A percentile compares a stretch with the other conserved stretches of the same genome.
phyloP scores from a whole-genome alignment of 352 stramenopile species.

The Globisporangium viniferum region DNA sequence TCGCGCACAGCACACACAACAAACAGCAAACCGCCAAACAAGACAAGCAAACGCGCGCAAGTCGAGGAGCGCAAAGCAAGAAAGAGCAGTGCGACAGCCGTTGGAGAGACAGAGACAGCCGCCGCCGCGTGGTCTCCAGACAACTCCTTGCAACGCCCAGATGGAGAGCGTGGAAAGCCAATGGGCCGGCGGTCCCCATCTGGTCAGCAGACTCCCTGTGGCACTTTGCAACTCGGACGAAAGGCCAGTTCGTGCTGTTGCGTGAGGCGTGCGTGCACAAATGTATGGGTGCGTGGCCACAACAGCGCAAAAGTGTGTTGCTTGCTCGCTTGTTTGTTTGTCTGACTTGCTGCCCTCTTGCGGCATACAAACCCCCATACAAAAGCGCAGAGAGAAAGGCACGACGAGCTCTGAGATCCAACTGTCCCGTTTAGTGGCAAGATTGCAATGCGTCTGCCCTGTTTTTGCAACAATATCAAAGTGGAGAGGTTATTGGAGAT shows the following conservation, averaged over 20 bases:
- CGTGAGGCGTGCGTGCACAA: background rate
- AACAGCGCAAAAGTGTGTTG: background rate
- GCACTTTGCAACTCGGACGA: background rate
- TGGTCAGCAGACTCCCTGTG: background rate
- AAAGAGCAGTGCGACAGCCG: conserved; percentile 1
- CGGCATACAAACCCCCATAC: background rate
- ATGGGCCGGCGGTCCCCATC: background rate
- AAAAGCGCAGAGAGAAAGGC: background rate
- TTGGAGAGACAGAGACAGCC: background rate
- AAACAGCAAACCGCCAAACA: background rate
- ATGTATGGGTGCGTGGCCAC: background rate
- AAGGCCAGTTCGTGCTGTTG: background rate
- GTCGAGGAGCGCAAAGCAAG: background rate
- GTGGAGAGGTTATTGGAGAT: background rate
- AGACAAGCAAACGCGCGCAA: background rate
- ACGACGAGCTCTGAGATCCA: background rate
- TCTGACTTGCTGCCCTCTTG: background rate
- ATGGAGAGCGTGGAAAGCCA: background rate
- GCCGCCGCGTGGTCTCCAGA: background rate
- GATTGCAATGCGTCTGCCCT: no score
- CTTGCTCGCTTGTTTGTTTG: background rate
- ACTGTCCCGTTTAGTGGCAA: background rate
- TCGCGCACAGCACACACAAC: no score
- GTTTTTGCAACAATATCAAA: no score
- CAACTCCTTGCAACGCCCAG: background rate